Base-by-base conservation (phyloP, 192 early-diverging fungal species). In the Martensiomyces pterosporus region DNA sequence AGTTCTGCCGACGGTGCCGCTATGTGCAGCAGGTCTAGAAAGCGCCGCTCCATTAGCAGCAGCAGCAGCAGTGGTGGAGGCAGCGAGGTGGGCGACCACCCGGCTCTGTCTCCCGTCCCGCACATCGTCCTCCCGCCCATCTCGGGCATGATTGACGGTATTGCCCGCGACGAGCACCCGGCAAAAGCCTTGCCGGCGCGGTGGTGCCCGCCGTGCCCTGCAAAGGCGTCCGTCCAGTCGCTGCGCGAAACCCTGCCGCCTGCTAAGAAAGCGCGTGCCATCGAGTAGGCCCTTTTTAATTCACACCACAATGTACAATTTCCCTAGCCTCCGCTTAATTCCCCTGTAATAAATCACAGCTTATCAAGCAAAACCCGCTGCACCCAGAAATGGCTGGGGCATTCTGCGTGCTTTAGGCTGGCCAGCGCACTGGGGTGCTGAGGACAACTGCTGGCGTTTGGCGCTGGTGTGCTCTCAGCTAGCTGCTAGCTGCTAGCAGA, bases 181-280 rank as follows among this genome's bases (percentile, higher is more conserved):
- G 9, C 43, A 39, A 16, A 13, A 39, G 35, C 22, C 14, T 9
- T 52, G 34, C 8, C 61, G 27, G 13, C 19, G 43, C 23, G 19
- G 24, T 38, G 23, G 32, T 37, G 17, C 6, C 39, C 23, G 17
- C n/a, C 17, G 29, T 32, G 15, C 17, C 22, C 15, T 13, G 29
- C 46, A 13, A 12, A 15, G 12, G 29, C 29, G n/a, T 42, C 46
- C 8, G 49, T 41, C 17, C 48, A 56, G 58, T 68, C 66, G 24
- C 46, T 68, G 23, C 66, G 66, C 45, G 58, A 56, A n/a, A 68
- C 66, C 1, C 36, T 68, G 21, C 37, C 66, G 22, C 22, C 38
- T n/a, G n/a, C n/a, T n/a, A n/a, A n/a, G n/a, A n/a, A n/a, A n/a
- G n/a, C n/a, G n/a, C n/a, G n/a, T n/a, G n/a, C n/a, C n/a, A n/a